Evolutionary conservation across 495 filamentous ascomycete genomes (phyloP), one percentile per base, ranked within the genome.

Genomic region (Neurospora cerealis): DNA sequence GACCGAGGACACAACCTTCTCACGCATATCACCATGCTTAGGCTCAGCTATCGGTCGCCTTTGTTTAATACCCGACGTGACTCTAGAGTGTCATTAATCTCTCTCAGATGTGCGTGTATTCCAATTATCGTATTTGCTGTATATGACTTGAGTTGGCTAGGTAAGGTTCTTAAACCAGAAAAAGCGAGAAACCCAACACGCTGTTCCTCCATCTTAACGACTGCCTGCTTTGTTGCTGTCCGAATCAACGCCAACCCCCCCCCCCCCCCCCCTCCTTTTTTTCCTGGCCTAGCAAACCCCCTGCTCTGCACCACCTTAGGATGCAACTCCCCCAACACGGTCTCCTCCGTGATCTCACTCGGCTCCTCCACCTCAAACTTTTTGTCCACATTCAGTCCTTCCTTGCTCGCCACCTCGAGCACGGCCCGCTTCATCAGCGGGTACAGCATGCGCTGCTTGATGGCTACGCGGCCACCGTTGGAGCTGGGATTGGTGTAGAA

Each of bases 401-500:
- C 89, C 46, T 85, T 86, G 74, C 88, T 86, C 17, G 93, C 93
- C 39, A 93, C 78, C 19, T 84, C 79, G 54, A 96, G 84, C 8
- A 93, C 93, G 42, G 88, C 88, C 39, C 88, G 87, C 79, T 93
- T 93, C 76, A 92, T 92, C 41, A 93, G 90, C 40, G 96, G 93
- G 81, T 98, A 97, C 75, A 98, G 83, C 96, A 99, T 99, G 70
- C 94, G 89, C 80, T 94, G 93, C 83, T 94, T 97, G 84, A 98
- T 93, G 76, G 92, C 93, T 1, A 62, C 11, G 77, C 86, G 85
- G 70, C 77, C 83, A 41, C 83, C 85, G 0, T 90, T 89, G 5
- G 83, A 88, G 4, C 87, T 86, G 5, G 96, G 96, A 78, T 95
- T 98, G 8, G 94, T 97, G 82, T 97, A 98, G 78, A 98, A 91